A percentile compares a stretch with the other conserved stretches of the same genome.
Conservation (phyloP, 257 asterid genomes). For the Linaria vulgaris region DNA sequence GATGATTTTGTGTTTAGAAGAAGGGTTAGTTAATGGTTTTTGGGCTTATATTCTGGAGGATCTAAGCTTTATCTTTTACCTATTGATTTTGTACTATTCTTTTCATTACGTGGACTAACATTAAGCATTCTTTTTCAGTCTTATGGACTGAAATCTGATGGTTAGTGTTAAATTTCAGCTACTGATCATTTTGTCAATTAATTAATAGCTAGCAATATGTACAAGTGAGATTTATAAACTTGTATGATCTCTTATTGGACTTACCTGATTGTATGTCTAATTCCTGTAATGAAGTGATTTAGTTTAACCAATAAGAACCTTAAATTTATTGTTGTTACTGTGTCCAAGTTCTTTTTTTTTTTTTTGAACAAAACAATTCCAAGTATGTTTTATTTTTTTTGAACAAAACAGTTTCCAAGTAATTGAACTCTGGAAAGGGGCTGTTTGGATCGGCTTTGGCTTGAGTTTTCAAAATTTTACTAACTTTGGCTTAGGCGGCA, state of each 20-base stretch:
- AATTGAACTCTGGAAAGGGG: no score
- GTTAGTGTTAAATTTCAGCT: conserved; percentile 16
- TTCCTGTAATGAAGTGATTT: background rate
- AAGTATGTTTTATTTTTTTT: no score
- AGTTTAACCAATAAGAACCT: background rate
- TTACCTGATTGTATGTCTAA: background rate
- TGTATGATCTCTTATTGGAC: background rate
- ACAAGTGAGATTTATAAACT: no score
- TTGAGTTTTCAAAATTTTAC: no score
- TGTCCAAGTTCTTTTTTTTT: no score
- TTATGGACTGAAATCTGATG: conserved; percentile 14
- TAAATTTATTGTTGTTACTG: background rate
- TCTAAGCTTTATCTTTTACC: background rate
- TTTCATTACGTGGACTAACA: conserved; percentile 26
- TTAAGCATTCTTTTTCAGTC: conserved; percentile 20
- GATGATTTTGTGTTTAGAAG: conserved; percentile 52
- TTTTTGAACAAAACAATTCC: no score
- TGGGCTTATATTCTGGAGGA: no score
- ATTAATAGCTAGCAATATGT: conserved; percentile 2
- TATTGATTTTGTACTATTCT: conserved; percentile 14
- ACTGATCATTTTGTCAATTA: conserved; percentile 15
- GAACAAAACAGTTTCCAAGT: no score
- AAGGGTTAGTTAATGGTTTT: background rate
- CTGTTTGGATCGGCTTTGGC: no score
- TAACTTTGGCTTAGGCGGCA: no score